Base-by-base conservation (phyloP, 805 yeast genomes). In the Kurtzmaniella cleridarum region DNA sequence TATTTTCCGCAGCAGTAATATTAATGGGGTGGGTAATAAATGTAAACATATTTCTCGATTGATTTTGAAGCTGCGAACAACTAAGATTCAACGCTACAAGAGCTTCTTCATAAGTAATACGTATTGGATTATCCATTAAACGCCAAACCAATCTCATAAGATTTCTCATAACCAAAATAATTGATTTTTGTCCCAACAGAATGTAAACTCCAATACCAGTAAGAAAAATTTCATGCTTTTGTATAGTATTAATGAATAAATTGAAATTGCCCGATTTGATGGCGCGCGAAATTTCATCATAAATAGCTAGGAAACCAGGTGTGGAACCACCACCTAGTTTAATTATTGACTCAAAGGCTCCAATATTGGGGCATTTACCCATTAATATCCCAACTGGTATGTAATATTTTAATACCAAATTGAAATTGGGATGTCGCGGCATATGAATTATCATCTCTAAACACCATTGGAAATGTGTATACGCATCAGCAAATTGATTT, bases 381-480 rank as follows among this genome's bases (percentile, higher is more conserved):
- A 78, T 62, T 1, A 79, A 51, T 6, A 81, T 53, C 2, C 78
- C 67, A 0, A 73, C 60, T 0, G 87, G 81, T 1, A 80, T 44
- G 30, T 81, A 57, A 41, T 70, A 71, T 26, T 65, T 60, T 27
- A 81, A 55, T 5, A 80, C 64, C 28, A 60, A 53, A 11, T 64
- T 55, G 30, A 62, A 55, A 52, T 77, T 76, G 10, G 45, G 36
- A 27, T 55, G 52, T 62, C 32, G 67, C 24, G 24, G 24, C 24
- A 20, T 20, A 20, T 20, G 24, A 20, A 20, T 20, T 8, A 20
- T 20, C 24, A 20, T 58, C 3, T 48, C 41, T 35, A 73, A 75
- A 30, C 85, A 74, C 76, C 79, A 76, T n/a, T 55, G 49, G 27
- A 83, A 60, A 51, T 82, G 84, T 26, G 55, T 50, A 44, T 57